Evolutionary conservation across 176 grass and related monocot genomes (phyloP).

Genomic region (Secale cereale): DNA sequence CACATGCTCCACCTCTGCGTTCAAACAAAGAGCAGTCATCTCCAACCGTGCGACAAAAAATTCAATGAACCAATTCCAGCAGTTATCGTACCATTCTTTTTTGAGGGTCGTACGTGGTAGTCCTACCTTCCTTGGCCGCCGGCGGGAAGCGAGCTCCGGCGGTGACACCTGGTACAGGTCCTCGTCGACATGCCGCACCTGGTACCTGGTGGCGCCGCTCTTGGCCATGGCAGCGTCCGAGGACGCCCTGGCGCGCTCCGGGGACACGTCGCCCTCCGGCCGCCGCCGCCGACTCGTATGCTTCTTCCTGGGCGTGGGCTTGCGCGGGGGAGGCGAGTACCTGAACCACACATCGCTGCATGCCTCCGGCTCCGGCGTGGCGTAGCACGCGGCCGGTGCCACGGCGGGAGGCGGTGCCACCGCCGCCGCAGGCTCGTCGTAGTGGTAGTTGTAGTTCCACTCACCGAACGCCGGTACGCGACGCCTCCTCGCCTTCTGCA

Average conservation of each 20-base stretch:
- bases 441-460: constrained; percentile 43
- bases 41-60: neutral
- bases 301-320: neutral
- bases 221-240: neutral
- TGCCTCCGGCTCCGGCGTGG: constrained; percentile 16
- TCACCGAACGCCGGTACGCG: constrained; percentile 42
- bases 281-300: neutral
- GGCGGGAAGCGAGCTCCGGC: neutral
- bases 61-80: too few relatives aligned
- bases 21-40: neutral
- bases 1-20: constrained; percentile 7
- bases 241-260: neutral
- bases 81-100: neutral
- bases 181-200: constrained; percentile 10
- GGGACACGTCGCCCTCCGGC: neutral
- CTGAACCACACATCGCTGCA: constrained; percentile 38
- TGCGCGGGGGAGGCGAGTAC: constrained; percentile 27
- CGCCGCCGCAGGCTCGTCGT: neutral
- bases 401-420: too few relatives aligned
- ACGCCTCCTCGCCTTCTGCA: neutral
- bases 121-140: neutral
- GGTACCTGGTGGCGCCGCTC: neutral
- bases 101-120: too few relatives aligned
- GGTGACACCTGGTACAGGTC: constrained; percentile 33
- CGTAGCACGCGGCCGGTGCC: neutral